Evolutionary conservation across 2,329 filamentous ascomycete genomes (phyloP).

Genomic region (Colletotrichum spinosum): DNA sequence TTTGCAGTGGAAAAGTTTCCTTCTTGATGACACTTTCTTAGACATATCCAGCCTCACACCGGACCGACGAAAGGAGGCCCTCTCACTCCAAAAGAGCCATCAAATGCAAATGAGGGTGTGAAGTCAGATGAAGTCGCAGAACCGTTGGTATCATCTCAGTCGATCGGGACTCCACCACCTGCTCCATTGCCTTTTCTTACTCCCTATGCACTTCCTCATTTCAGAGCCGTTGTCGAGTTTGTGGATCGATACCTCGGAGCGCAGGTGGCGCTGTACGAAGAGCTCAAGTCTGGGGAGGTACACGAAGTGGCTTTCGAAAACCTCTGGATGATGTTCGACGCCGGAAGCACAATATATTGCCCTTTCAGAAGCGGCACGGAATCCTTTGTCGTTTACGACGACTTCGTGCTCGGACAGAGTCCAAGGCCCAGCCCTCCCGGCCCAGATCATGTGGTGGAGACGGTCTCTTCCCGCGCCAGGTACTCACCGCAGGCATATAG

Average conservation of each 20-base stretch:
- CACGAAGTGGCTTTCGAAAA: conserved; percentile 40
- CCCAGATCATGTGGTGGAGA: no score
- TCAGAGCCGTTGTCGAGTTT: background rate
- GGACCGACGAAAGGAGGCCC: background rate
- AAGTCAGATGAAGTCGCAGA: no score
- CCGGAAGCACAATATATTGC: conserved; percentile 38
- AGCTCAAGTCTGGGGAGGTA: conserved; percentile 7
- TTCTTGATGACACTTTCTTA: background rate
- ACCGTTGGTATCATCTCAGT: no score
- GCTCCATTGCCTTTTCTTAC: no score
- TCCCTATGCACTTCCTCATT: background rate
- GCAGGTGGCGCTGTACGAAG: background rate
- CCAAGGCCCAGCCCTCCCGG: no score
- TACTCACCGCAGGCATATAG: conserved; percentile 39
- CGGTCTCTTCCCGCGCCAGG: background rate
- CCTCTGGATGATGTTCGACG: conserved; percentile 44
- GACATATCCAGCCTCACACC: background rate
- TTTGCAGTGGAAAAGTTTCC: no score
- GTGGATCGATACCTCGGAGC: background rate
- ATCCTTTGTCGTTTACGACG: background rate
- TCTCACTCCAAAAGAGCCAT: background rate
- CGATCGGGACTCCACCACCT: no score
- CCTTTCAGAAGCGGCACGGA: conserved; percentile 2
- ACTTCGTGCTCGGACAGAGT: background rate
- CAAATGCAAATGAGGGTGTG: no score